These are phyloP conservation scores for Cytospora piceicola DNA, from an alignment of 2,329 filamentous ascomycete genomes.

Conservation along the genomic window DNA sequence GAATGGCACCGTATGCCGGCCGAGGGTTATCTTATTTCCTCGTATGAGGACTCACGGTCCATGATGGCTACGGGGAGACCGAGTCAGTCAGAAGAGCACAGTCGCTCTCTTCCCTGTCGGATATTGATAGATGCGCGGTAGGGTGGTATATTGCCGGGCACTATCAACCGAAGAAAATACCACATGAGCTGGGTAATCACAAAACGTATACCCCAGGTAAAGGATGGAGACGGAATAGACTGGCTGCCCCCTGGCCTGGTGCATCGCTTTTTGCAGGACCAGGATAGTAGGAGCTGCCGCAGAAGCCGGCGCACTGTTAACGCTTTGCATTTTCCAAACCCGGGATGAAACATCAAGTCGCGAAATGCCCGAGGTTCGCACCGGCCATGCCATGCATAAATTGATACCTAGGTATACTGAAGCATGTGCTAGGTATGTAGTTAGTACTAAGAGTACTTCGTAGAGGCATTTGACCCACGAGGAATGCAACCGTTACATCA, in stretches of 20 bases:
- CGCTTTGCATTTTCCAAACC: not conserved
- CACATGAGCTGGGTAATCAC: not conserved
- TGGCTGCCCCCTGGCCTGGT: not conserved
- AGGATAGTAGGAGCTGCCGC: conserved; percentile 12
- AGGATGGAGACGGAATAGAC: not conserved
- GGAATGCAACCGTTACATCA: not conserved
- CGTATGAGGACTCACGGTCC: not conserved
- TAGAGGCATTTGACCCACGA: too few species aligned
- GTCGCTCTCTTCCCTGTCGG: conserved; percentile 14
- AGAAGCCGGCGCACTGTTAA: not conserved
- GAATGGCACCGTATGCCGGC: not conserved
- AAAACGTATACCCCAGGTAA: not conserved
- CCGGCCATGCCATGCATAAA: too few species aligned
- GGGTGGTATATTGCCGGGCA: not conserved
- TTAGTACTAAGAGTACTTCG: too few species aligned
- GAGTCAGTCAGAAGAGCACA: conserved; percentile 4
- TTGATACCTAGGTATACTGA: too few species aligned
- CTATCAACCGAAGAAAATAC: not conserved
- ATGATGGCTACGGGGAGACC: not conserved
- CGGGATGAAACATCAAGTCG: not conserved
- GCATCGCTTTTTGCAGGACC: not conserved
- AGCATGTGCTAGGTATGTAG: too few species aligned
- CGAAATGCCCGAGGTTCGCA: conserved; percentile 8
- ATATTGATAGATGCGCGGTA: not conserved
- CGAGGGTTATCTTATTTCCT: not conserved